Conservation (phyloP, 306 rosid species). For the Vachellia collinsii region DNA sequence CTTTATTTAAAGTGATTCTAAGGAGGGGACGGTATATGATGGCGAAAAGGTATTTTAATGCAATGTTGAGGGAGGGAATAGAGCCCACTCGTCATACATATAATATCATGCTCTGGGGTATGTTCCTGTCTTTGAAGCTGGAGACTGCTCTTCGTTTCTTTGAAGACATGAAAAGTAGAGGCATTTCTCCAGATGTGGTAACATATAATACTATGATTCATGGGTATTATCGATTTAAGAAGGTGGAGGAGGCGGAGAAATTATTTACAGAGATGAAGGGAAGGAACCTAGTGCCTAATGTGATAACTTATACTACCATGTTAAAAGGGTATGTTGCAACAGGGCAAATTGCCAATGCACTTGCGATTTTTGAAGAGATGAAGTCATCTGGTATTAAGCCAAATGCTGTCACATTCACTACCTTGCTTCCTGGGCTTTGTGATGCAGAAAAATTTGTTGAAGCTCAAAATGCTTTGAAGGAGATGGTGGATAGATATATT, state of each 20-base stretch:
- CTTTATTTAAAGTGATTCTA: constrained; percentile 76
- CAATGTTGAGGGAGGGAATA: constrained; percentile 78
- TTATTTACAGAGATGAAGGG: constrained; percentile 86
- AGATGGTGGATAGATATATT: constrained; percentile 74
- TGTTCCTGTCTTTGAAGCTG: constrained; percentile 73
- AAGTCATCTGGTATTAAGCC: constrained; percentile 72
- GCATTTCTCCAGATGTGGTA: constrained; percentile 65
- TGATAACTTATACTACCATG: constrained; percentile 84
- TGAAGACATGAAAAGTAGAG: constrained; percentile 74
- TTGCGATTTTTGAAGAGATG: constrained; percentile 72
- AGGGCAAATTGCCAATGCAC: constrained; percentile 62
- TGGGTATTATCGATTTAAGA: constrained; percentile 77
- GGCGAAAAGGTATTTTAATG: constrained; percentile 86
- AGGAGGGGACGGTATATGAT: constrained; percentile 83
- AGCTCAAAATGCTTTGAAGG: constrained; percentile 60
- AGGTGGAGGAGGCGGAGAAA: constrained; percentile 77
- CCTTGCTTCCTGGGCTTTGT: constrained; percentile 81
- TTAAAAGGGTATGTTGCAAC: constrained; percentile 72
- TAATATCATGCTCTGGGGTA: constrained; percentile 85
- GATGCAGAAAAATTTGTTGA: constrained; percentile 63
- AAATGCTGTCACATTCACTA: constrained; percentile 71
- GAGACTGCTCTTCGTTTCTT: constrained; percentile 84
- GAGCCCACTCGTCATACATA: constrained; percentile 83
- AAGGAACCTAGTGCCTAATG: constrained; percentile 63
- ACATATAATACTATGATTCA: constrained; percentile 84